Base-by-base conservation (phyloP, 192 early-diverging fungal genomes). In the Chytriomyces hyalinus region DNA sequence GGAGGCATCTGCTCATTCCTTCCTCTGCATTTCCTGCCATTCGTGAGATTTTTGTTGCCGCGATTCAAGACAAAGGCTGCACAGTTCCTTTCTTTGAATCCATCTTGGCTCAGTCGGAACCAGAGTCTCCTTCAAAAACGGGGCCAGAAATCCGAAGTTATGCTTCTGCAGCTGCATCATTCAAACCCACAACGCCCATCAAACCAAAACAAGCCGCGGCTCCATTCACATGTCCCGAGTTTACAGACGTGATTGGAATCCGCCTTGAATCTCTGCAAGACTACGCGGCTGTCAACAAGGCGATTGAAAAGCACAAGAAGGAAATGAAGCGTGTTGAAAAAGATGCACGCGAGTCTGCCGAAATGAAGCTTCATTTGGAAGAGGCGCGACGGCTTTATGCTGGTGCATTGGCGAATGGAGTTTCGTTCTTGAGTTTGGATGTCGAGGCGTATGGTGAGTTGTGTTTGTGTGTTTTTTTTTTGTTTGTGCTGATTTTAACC, bases 231-330 rank as follows among this genome's bases (percentile, higher is more conserved):
- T 57, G 15, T 13, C 53, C 46, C 20, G 47, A 28, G 36, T 73
- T 73, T 48, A 22, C 72, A 17, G 72, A 73, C 45, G 15, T 73
- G 61, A 73, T 73, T 73, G 72, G 72, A 63, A 63, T 73, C 46
- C n/a, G 26, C 13, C n/a, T 73, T 9, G 7, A 50, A 22, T 63
- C 60, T 4, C 26, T 28, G 15, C 60, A 73, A 9, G 72, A 73
- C 53, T 73, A 73, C 64, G 72, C 61, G 7, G 72, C 72, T 3
- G 43, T 73, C 13, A 9, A 15, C 13, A 73, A 73, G 45, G 72
- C 72, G 61, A 57, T 73, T 13, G 72, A 73, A 45, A 73, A 73
- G 61, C 72, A 73, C 50, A 61, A 63, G 50, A 61, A 63, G 46
- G 72, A 73, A 48, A 63, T 63, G 60, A 47, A 47, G 57, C 53